These are phyloP conservation scores for Plectosphaerella cucumerina DNA, from an alignment of 2,329 filamentous ascomycete species.

Conservation along the genomic window DNA sequence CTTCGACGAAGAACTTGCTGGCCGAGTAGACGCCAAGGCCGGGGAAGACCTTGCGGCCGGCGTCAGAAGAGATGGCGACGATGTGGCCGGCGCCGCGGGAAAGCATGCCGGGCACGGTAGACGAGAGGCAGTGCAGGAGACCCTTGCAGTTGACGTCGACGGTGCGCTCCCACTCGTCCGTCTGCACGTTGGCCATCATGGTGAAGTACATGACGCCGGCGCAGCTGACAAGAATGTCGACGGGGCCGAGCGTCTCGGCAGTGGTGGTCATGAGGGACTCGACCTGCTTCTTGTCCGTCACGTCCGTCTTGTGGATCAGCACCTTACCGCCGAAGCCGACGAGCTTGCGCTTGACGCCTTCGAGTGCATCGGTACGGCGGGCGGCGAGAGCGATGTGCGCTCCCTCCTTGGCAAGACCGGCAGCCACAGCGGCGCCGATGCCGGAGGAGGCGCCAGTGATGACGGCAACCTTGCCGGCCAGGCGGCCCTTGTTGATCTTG, in stretches of 20 bases:
- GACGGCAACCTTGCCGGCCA: slow-evolving; percentile 48
- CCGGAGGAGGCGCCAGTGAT: slow-evolving; percentile 41
- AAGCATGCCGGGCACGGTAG: slow-evolving; percentile 69
- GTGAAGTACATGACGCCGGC: slow-evolving; percentile 88
- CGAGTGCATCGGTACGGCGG: slow-evolving; percentile 64
- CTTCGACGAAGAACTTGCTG: slow-evolving; percentile 82
- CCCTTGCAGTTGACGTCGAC: slow-evolving; percentile 88
- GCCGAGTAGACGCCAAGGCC: slow-evolving; percentile 79
- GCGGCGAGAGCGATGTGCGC: slow-evolving; percentile 70
- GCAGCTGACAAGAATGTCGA: slow-evolving; percentile 76
- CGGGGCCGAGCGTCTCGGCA: slow-evolving; percentile 59
- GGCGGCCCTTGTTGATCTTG: slow-evolving; percentile 43
- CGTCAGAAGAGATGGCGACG: slow-evolving; percentile 78
- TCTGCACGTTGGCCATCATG: slow-evolving; percentile 74
- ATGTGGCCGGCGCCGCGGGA: slow-evolving; percentile 66
- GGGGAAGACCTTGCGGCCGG: slow-evolving; percentile 77
- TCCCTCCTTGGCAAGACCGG: slow-evolving; percentile 54
- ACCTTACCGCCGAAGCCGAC: slow-evolving; percentile 56
- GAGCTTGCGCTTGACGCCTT: slow-evolving; percentile 60
- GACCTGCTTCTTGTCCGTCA: slow-evolving; percentile 63
- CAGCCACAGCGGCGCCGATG: slow-evolving; percentile 55
- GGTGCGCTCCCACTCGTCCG: slow-evolving; percentile 74
- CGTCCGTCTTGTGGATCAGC: slow-evolving; percentile 66
- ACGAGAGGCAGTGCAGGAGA: slow-evolving; percentile 66
- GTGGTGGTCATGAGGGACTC: slow-evolving; percentile 59